Base-by-base conservation (phyloP, 2,329 filamentous ascomycete genomes). In the Arthroderma sp. region DNA sequence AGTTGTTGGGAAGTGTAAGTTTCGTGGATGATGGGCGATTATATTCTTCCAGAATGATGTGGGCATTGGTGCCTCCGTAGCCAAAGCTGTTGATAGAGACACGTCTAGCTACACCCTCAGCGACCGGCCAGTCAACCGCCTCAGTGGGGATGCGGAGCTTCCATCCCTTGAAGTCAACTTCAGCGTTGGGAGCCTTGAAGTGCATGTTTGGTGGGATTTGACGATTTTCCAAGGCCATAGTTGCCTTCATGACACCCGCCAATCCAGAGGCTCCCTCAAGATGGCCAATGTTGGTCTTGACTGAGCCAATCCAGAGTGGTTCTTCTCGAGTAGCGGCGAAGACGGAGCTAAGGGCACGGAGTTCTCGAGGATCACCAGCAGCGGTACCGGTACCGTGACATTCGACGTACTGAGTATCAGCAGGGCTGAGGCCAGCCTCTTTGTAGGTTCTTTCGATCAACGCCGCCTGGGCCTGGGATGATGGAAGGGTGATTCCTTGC, bases 321-420 rank as follows among this genome's bases (percentile, higher is more conserved):
- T 44, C 59, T 13, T 59, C 57, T n/a, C 39, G 49, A 4, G 41
- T 55, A 11, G 31, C 13, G 8, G 35, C 56, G 17, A 64, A 63
- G 23, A 57, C 54, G 1, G 47, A 53, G 31, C 41, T 43, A 31
- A 66, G 59, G 5, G 64, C 64, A 17, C 23, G 21, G 9, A 58
- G 17, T 41, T 66, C 65, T 3, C 58, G 44, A 2, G 63, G 67
- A 51, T 70, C 68, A 2, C 68, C 68, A 2, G 62, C 64, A 7
- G 49, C 55, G 1, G 68, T 71, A 19, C 72, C 73, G 0, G 74
- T 76, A 8, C 72, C 73, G 56, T 76, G 73, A 9, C 65, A 66
- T 54, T 76, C 68, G 17, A 75, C 67, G 58, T 67, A 75, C 21
- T 69, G 66, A 19, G 59, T 63, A 1, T 61, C 56, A 8, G 35